Evolutionary conservation across 805 yeast species (phyloP), one percentile per base, ranked within the genome.

Genomic region (Torulaspora maleeae): DNA sequence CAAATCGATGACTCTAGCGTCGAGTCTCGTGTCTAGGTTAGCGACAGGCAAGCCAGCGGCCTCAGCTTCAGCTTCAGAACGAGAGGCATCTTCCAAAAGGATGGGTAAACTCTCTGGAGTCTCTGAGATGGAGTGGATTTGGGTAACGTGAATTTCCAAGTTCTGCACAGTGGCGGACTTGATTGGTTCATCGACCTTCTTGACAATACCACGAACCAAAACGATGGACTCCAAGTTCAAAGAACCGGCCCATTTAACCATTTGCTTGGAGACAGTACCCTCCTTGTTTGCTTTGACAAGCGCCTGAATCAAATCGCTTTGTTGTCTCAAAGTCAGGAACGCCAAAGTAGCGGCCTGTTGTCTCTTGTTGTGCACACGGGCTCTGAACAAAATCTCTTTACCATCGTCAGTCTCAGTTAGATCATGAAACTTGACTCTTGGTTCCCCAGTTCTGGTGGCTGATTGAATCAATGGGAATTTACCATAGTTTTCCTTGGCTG

Each of bases 331-430:
- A 20, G 95, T 80, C 59, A 91, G 70, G 68, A 93, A 93, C 43
- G 86, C 78, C 84, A 93, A 82, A 53, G 95, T 89, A 60, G 95
- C 95, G 68, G 96, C 95, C 69, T 91, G 98, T 64, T 88, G 85
- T 74, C 99, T 86, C 11, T 91, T 78, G 51, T 82, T 88, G 69
- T 93, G 98, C 36, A 90, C 77, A 72, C 99, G 81, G 38, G 98
- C 98, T 71, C 99, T 82, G 73, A 95, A 80, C 11, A 85, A 74
- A 45, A 93, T 86, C 54, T 79, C 79, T 56, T 91, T 95, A 52
- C 82, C 95, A 60, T 73, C 64, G 29, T 52, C 48, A 13, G 60
- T 66, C 49, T 60, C 64, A 19, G 52, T 45, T 56, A 86, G 72
- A 30, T 75, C 72, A 40, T 66, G 61, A 56, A 93, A 72, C 54